Evolutionary conservation across 2,329 filamentous ascomycete species (phyloP).

Genomic region (Verticillium zaregamsianum): DNA sequence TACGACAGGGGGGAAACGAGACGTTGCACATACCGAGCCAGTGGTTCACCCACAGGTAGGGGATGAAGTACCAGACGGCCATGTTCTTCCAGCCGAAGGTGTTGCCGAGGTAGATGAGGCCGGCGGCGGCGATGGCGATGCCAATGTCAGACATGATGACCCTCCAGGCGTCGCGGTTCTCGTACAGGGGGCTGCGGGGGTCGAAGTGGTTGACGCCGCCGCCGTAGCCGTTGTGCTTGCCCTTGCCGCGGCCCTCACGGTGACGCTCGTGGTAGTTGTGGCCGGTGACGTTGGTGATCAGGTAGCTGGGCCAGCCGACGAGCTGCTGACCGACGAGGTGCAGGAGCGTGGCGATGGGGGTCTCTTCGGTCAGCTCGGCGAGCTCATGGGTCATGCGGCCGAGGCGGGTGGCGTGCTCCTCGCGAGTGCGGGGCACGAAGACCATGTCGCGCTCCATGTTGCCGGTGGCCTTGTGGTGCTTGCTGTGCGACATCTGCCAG

Average conservation of each 20-base stretch:
- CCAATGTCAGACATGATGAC: conserved; percentile 87
- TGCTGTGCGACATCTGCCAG: conserved; percentile 98
- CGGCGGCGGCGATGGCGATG: conserved; percentile 56
- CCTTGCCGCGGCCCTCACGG: conserved; percentile 85
- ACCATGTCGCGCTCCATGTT: conserved; percentile 99
- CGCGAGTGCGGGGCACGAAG: conserved; percentile 88
- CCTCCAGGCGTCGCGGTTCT: conserved; percentile 83
- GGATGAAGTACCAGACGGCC: conserved; percentile 89
- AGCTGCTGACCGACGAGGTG: conserved; percentile 82
- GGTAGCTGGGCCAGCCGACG: conserved; percentile 88
- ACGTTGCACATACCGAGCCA: conserved; percentile 75
- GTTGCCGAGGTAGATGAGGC: conserved; percentile 65
- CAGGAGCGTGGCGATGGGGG: conserved; percentile 74
- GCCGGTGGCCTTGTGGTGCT: conserved; percentile 99
- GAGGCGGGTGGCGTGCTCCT: conserved; percentile 71
- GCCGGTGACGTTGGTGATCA: conserved; percentile 87
- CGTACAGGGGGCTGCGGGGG: conserved; percentile 82
- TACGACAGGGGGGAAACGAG: background rate
- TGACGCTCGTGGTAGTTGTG: conserved; percentile 93
- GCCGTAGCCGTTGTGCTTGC: conserved; percentile 79
- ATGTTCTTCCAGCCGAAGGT: conserved; percentile 83
- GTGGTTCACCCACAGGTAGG: conserved; percentile 98
- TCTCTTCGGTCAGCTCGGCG: conserved; percentile 88
- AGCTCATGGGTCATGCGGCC: conserved; percentile 77
- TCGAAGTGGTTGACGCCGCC: conserved; percentile 93